Conservation (phyloP, 2,329 filamentous ascomycete species). For the Hypoxylon sp. region DNA sequence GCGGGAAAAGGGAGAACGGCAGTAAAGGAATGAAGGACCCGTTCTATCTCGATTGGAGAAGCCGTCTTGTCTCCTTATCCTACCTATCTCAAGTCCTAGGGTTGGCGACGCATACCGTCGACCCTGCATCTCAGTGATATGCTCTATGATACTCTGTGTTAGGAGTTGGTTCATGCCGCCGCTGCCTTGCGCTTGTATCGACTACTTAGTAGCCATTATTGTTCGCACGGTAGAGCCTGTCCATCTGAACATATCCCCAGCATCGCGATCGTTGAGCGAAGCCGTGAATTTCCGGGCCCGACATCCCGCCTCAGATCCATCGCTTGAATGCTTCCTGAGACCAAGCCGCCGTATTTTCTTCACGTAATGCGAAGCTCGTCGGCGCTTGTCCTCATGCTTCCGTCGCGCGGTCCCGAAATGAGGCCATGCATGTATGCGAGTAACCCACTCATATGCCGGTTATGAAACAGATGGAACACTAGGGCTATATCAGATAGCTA, state of each 20-base stretch:
- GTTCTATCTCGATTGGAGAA: background rate
- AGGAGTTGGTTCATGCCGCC: background rate
- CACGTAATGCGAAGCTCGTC: constrained; percentile 1
- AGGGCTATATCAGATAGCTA: constrained; percentile 10
- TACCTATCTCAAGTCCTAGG: background rate
- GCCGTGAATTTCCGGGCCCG: constrained; percentile 20
- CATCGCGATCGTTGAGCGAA: constrained; percentile 14
- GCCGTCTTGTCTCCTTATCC: background rate
- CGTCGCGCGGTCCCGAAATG: constrained; percentile 11
- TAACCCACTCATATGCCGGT: constrained; percentile 22
- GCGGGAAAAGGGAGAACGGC: background rate
- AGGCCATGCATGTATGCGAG: constrained; percentile 16
- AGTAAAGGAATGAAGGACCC: background rate
- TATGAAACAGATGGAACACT: constrained; percentile 35
- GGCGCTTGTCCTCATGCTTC: constrained; percentile 9
- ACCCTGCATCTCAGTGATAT: background rate
- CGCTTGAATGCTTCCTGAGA: constrained; percentile 5
- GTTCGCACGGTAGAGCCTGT: constrained; percentile 34
- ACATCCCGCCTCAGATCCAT: constrained; percentile 20
- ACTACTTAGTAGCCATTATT: constrained; percentile 28
- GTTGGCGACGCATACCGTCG: background rate
- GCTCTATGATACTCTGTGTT: background rate
- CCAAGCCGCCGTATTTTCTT: background rate
- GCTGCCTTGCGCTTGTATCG: constrained; percentile 25
- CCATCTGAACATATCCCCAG: constrained; percentile 10